Conservation (phyloP, 805 yeast species). For the Suhomyces emberorum region DNA sequence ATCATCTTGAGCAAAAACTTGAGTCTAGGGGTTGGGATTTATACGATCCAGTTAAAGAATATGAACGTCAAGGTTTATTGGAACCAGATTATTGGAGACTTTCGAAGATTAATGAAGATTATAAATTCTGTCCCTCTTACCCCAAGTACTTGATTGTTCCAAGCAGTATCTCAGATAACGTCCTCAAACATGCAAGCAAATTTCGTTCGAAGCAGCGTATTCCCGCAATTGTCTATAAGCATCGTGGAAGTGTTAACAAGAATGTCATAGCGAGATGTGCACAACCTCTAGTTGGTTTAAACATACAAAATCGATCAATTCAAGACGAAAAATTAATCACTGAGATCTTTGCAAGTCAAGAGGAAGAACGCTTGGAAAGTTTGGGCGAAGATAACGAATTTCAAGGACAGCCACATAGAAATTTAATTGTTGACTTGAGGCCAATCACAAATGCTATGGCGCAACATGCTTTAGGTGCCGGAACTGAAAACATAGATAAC, state of each 20-base stretch:
- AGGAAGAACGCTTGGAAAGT: conserved; percentile 19
- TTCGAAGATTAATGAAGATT: conserved; percentile 60
- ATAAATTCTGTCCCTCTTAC: conserved; percentile 70
- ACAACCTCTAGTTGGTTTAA: conserved; percentile 90
- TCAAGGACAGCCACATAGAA: conserved; percentile 37
- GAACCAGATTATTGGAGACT: conserved; percentile 59
- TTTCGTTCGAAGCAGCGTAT: conserved; percentile 83
- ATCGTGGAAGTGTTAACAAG: conserved; percentile 51
- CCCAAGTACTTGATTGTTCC: conserved; percentile 74
- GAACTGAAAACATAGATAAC: conserved; percentile 88
- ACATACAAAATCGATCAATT: conserved; percentile 71
- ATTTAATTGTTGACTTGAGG: conserved; percentile 84
- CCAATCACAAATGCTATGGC: conserved; percentile 96
- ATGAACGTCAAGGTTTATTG: conserved; percentile 66
- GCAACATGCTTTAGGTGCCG: conserved; percentile 97
- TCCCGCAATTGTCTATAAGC: conserved; percentile 78
- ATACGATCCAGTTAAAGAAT: conserved; percentile 63
- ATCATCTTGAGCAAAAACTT: conserved; percentile 57
- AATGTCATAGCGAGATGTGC: conserved; percentile 85
- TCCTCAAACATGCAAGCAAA: conserved; percentile 77
- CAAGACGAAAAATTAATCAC: conserved; percentile 85
- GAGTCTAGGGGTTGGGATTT: conserved; percentile 63
- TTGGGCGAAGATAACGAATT: conserved; percentile 20
- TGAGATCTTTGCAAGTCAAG: conserved; percentile 69
- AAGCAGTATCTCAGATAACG: conserved; percentile 70